These are phyloP conservation scores for Vanrija sp. DNA, from an alignment of 1,284 basidiomycete species.

Conservation along the genomic window DNA sequence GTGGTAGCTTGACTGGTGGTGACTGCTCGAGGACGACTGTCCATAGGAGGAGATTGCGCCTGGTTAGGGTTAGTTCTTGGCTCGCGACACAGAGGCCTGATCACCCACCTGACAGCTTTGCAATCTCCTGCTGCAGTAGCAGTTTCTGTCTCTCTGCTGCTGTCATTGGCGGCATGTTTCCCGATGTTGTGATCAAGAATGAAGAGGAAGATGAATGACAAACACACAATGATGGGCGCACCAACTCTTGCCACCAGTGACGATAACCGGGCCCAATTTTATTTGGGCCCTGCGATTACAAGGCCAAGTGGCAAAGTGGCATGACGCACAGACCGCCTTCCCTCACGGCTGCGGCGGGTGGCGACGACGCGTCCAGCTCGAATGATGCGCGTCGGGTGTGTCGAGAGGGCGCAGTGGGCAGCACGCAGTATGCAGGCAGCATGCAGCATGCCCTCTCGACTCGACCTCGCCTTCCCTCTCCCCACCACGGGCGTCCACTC, in stretches of 20 bases:
- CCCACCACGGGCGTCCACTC: too few relatives aligned
- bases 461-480: too few relatives aligned
- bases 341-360: too few relatives aligned
- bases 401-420: too few relatives aligned
- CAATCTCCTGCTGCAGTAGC: slow-evolving; percentile 46
- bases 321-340: too few relatives aligned
- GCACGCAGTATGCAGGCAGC: not conserved
- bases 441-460: too few relatives aligned
- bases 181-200: not conserved
- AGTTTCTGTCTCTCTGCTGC: slow-evolving; percentile 40
- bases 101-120: slow-evolving; percentile 42
- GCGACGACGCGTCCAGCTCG: too few relatives aligned
- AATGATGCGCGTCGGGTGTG: too few relatives aligned
- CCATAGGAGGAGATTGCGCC: slow-evolving; percentile 36
- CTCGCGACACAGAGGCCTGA: not conserved
- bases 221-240: too few relatives aligned
- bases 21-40: slow-evolving; percentile 4
- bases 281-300: not conserved
- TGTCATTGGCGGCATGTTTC: slow-evolving; percentile 12
- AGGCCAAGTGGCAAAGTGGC: too few relatives aligned
- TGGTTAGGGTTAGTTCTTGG: slow-evolving; percentile 9
- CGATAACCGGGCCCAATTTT: too few relatives aligned
- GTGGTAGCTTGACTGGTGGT: slow-evolving; percentile 25
- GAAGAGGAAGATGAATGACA: not conserved
- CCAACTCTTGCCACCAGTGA: too few relatives aligned